phyloP scores from a whole-genome alignment of 73 alveolate species.

The Tetrahymena malaccensis region DNA sequence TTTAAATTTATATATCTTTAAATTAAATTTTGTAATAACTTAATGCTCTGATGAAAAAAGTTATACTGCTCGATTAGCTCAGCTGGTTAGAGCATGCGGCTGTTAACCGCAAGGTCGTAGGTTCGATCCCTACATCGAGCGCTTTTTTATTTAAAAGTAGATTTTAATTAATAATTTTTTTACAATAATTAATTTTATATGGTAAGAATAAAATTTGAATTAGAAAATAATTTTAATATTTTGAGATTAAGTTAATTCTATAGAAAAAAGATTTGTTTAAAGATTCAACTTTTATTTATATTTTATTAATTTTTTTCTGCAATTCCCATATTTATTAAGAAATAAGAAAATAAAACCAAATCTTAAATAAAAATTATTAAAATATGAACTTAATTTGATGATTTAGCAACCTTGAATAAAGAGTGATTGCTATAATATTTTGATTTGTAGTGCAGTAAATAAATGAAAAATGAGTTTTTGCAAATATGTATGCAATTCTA shows the following conservation, averaged over 20 bases:
- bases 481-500: neutral
- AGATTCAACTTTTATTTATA: neutral
- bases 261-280: neutral
- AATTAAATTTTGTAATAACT: neutral
- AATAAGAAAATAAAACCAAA: neutral
- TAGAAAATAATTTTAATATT: too few species aligned
- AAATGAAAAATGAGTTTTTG: too few species aligned
- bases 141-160: neutral
- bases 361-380: neutral
- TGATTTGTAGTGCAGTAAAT: neutral
- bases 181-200: neutral
- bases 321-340: neutral
- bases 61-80: neutral
- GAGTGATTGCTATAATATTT: neutral
- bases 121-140: constrained; percentile 3
- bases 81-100: constrained; percentile 4
- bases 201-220: too few species aligned
- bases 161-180: neutral
- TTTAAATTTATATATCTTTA: too few species aligned
- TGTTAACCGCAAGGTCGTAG: constrained; percentile 2
- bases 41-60: neutral
- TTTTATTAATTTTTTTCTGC: neutral
- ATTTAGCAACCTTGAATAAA: neutral
- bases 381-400: neutral
- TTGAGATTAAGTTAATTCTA: too few species aligned